Percentiles rank a stretch among this genome's conserved stretches.
Conservation (phyloP, 768 basidiomycete genomes). For the Hirschioporus abietinus region DNA sequence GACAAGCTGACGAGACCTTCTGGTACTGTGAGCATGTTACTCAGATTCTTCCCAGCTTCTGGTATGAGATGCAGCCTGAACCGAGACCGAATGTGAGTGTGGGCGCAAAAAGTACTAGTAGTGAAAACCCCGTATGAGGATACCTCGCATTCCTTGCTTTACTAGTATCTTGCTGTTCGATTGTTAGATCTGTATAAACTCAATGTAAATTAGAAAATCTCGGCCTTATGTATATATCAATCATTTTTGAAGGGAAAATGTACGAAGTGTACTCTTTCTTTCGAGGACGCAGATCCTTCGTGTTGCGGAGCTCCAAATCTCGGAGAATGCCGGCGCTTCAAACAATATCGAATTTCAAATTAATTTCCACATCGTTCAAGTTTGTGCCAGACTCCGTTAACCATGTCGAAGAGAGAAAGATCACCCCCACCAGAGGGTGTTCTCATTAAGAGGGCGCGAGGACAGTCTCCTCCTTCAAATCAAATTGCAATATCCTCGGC, state of each 20-base stretch:
- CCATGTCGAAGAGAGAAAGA: slow-evolving; percentile 68
- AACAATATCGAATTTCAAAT: background rate
- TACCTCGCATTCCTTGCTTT: no score
- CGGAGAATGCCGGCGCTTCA: background rate
- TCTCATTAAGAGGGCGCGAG: slow-evolving; percentile 58
- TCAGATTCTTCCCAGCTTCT: slow-evolving; percentile 50
- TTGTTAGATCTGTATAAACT: no score
- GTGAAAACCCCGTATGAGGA: no score
- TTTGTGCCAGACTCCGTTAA: background rate
- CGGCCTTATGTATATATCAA: background rate
- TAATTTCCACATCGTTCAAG: background rate
- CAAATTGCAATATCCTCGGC: slow-evolving; percentile 77
- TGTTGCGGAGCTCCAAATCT: background rate
- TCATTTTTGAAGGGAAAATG: no score
- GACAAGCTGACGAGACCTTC: slow-evolving; percentile 26
- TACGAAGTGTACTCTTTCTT: background rate
- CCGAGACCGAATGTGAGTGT: background rate
- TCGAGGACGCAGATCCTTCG: background rate
- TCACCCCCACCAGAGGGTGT: slow-evolving; percentile 51
- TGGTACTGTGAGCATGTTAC: slow-evolving; percentile 61
- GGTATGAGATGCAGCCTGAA: background rate
- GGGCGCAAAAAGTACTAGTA: no score
- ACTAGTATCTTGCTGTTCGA: no score
- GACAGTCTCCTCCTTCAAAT: slow-evolving; percentile 47
- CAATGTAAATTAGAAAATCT: no score